Conservation (phyloP, 306 rosid species). For the Cicer pinnatifidum region DNA sequence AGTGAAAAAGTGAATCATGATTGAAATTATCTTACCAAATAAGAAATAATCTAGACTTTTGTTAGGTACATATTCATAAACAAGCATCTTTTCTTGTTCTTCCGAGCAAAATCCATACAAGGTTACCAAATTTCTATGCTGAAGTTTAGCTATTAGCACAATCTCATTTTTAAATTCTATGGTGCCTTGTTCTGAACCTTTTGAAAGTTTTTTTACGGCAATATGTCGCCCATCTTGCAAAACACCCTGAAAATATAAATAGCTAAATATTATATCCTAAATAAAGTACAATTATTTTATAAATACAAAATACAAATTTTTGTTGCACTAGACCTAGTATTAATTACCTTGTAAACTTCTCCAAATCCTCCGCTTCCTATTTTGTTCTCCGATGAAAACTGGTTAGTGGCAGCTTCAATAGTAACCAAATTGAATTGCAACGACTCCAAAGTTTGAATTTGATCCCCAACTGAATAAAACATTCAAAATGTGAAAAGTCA, state of each 20-base stretch:
- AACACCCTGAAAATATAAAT: background rate
- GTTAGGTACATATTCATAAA: slow-evolving; percentile 47
- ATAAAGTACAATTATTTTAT: too few species aligned
- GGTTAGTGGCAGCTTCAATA: background rate
- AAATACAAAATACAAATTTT: background rate
- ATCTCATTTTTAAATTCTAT: slow-evolving; percentile 39
- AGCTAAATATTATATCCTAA: too few species aligned
- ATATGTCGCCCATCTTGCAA: background rate
- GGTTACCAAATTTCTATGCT: slow-evolving; percentile 45
- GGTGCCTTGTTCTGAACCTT: slow-evolving; percentile 38
- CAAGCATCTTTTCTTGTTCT: slow-evolving; percentile 41
- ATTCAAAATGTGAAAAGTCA: background rate
- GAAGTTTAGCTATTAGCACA: slow-evolving; percentile 42
- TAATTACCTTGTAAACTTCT: slow-evolving; percentile 15
- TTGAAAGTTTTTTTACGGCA: slow-evolving; percentile 3
- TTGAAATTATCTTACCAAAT: slow-evolving; percentile 41
- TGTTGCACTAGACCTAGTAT: background rate
- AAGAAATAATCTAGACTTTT: slow-evolving; percentile 46
- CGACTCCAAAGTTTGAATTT: background rate
- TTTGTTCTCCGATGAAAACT: background rate
- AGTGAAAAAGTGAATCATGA: background rate
- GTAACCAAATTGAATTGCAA: slow-evolving; percentile 19
- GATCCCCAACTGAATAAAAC: background rate
- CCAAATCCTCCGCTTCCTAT: slow-evolving; percentile 23
- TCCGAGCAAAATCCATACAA: slow-evolving; percentile 46